Percentiles rank a stretch among this genome's conserved stretches.
phyloP scores from a whole-genome alignment of 805 yeast genomes.

The Wickerhamia fluorescens region DNA sequence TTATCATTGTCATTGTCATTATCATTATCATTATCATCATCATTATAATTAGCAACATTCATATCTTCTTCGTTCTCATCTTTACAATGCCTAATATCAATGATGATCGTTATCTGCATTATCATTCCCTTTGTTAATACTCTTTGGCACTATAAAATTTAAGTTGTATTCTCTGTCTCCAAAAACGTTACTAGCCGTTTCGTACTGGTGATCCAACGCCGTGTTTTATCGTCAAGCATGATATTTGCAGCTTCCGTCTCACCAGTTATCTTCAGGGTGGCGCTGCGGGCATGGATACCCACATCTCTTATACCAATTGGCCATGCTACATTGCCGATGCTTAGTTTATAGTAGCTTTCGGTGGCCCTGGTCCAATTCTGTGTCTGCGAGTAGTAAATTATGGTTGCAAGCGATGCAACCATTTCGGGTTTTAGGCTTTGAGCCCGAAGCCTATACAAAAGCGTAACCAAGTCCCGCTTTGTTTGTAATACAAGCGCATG shows the following conservation, averaged over 20 bases:
- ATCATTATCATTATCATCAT: too few species aligned
- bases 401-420: conserved; percentile 51
- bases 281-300: conserved; percentile 72
- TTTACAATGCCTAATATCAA: too few species aligned
- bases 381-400: conserved; percentile 54
- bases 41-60: too few species aligned
- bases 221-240: conserved; percentile 68
- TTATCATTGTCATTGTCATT: too few species aligned
- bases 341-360: conserved; percentile 64
- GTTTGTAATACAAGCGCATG: conserved; percentile 23
- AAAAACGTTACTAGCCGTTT: conserved; percentile 64
- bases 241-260: conserved; percentile 52
- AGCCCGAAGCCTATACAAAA: conserved; percentile 36
- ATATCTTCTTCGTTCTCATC: too few species aligned
- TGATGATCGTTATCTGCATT: too few species aligned
- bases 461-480: conserved; percentile 42
- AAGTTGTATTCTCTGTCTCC: too few species aligned
- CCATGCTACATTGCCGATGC: conserved; percentile 88
- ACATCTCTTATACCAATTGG: conserved; percentile 80
- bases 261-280: conserved; percentile 51
- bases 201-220: conserved; percentile 70
- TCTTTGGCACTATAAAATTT: too few species aligned
- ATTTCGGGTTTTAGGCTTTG: conserved; percentile 36
- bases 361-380: conserved; percentile 46
- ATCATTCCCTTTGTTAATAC: too few species aligned